phyloP scores from a whole-genome alignment of 345 rosid species.

The Sonneratia alba region DNA sequence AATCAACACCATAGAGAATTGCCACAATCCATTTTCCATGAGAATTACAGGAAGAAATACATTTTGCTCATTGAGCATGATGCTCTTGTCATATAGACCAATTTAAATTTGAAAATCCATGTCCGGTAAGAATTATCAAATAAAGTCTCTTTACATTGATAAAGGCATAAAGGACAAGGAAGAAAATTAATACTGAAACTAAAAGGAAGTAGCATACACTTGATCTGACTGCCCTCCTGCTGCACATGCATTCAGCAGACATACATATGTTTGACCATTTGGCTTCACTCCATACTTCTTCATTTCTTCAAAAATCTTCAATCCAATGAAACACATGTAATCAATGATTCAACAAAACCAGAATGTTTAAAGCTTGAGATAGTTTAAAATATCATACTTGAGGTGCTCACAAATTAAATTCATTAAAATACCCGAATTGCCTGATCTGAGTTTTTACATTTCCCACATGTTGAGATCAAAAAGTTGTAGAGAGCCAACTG shows the following conservation, averaged over 20 bases:
- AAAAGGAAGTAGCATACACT: conserved; percentile 56
- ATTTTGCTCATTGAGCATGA: neutral
- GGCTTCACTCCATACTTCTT: conserved; percentile 86
- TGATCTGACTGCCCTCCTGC: conserved; percentile 74
- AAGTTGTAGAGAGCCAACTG: conserved; percentile 77
- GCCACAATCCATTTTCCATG: neutral
- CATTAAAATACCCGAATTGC: conserved; percentile 47
- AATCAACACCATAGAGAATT: neutral
- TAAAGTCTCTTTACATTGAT: neutral
- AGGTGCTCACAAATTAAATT: conserved; percentile 5
- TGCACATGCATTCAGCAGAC: conserved; percentile 86
- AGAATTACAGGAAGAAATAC: neutral
- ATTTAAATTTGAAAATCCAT: neutral
- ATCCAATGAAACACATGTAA: neutral
- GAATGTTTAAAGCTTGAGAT: neutral
- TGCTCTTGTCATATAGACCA: neutral
- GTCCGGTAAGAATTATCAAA: neutral
- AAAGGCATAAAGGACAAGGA: conserved; percentile 4
- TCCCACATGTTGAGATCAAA: conserved; percentile 83
- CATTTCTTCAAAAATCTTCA: conserved; percentile 85
- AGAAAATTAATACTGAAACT: conserved; percentile 6
- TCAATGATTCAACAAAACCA: neutral
- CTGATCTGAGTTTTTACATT: conserved; percentile 65
- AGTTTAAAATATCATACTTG: neutral
- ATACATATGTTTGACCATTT: conserved; percentile 73